phyloP scores from a whole-genome alignment of 495 filamentous ascomycete genomes.

The Trichocladium uniseriatum region DNA sequence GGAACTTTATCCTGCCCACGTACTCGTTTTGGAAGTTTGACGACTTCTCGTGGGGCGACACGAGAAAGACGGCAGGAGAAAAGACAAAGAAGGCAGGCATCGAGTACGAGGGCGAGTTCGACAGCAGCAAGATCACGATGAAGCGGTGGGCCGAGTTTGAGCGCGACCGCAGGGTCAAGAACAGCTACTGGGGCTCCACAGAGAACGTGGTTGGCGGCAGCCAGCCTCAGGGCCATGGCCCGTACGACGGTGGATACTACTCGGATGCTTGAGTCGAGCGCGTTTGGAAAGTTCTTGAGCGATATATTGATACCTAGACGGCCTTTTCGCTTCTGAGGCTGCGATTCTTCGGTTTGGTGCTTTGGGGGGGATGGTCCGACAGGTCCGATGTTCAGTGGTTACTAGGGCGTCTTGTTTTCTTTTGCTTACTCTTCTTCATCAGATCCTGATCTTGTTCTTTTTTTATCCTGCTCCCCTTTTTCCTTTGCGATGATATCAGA shows the following conservation, averaged over 20 bases:
- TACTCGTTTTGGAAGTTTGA: constrained; percentile 99
- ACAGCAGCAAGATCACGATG: constrained; percentile 97
- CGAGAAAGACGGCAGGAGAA: constrained; percentile 87
- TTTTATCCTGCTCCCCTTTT: background rate
- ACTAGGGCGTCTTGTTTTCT: background rate
- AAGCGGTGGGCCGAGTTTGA: constrained; percentile 97
- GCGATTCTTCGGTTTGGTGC: background rate
- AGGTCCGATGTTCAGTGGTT: background rate
- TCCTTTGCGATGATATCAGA: constrained; percentile 4
- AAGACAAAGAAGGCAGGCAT: constrained; percentile 69
- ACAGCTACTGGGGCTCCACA: constrained; percentile 40
- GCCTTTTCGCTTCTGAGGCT: too few relatives aligned
- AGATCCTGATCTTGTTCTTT: background rate
- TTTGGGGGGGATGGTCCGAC: background rate
- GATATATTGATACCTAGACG: background rate
- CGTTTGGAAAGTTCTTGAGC: background rate
- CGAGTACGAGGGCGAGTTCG: constrained; percentile 91
- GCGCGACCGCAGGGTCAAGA: constrained; percentile 36
- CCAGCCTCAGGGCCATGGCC: constrained; percentile 30
- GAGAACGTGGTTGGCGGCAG: constrained; percentile 36
- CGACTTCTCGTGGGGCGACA: constrained; percentile 99
- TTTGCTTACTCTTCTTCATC: background rate
- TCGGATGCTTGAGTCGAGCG: constrained; percentile 34
- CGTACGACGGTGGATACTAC: constrained; percentile 44
- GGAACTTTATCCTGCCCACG: constrained; percentile 91